Base-by-base conservation (phyloP, 257 asterid genomes). In the Penstemon barbatus region DNA sequence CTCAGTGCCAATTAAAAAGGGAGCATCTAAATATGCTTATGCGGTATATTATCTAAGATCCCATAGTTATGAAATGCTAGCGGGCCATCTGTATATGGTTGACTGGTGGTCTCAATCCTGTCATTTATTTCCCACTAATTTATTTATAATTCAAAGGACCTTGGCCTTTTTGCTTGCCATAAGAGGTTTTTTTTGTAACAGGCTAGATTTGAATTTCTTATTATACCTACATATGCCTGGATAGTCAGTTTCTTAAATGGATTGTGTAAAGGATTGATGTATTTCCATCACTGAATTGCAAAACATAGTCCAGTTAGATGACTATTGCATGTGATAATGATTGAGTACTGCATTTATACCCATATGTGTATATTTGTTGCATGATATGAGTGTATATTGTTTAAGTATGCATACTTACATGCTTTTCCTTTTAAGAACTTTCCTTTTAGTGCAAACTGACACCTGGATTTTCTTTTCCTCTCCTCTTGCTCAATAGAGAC, bases 401-500 rank as follows among this genome's bases (percentile, higher is more conserved):
- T 66, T 60, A 43, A 52, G 67, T 46, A 7, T 25, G 33, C 33
- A 25, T 7, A 55, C 5, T 4, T 25, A 39, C 48, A 44, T 52
- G 59, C 8, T 19, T 51, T 65, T 65, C 18, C 57, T 38, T 25
- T 63, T 38, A 68, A 15, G 46, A 45, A 67, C 71, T 57, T 48
- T 18, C 69, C 46, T 70, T 60, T 65, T 25, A 63, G 51, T 67
- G 55, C 63, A 63, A 25, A 74, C 77, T 82, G 74, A 79, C 74
- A 42, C 59, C 13, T 44, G 46, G 10, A 43, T 72, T 33, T 70
- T 45, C 55, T 44, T 65, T 11, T 73, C 43, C 53, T 62, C 66
- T 76, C 54, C 68, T 77, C 67, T 57, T 66, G 52, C 63, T 64
- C 60, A 52, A 78, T 36, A 89, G 99, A 85, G 88, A 78, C 92